Evolutionary conservation across 331 rosid genomes (phyloP).

Genomic region (Malus hybrid): DNA sequence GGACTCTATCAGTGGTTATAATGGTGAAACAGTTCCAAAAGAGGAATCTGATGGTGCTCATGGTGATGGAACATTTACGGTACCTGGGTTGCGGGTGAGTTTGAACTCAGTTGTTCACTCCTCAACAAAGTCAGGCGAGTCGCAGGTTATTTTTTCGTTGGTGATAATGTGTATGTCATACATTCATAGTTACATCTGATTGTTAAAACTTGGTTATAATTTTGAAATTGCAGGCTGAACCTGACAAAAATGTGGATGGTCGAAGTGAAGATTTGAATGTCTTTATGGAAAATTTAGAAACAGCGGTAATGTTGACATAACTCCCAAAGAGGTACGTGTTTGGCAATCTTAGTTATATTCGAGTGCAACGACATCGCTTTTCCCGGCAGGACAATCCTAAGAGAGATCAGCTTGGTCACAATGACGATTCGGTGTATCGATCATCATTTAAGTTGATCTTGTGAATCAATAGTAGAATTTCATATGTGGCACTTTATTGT

Average conservation of each 20-base stretch:
- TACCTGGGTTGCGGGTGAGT: neutral
- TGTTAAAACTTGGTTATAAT: neutral
- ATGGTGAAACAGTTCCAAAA: neutral
- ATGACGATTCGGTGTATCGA: neutral
- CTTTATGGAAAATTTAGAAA: neutral
- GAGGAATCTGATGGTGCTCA: neutral
- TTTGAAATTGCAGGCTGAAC: neutral
- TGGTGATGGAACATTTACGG: neutral
- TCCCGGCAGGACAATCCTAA: neutral
- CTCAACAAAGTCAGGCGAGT: neutral
- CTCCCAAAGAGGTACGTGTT: neutral
- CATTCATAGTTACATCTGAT: neutral
- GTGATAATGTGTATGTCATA: neutral
- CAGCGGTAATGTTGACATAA: neutral
- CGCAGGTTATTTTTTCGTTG: neutral
- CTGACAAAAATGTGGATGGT: neutral
- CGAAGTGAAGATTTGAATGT: neutral
- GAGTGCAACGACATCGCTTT: neutral
- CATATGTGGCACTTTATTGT: neutral
- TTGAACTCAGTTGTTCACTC: neutral
- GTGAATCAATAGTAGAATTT: neutral
- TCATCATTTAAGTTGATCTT: neutral
- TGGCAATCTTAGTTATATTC: too few relatives aligned
- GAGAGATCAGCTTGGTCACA: neutral
- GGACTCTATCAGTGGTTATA: neutral